These are phyloP conservation scores for Clavulina sp. DNA, from an alignment of 768 basidiomycete genomes.

Conservation along the genomic window DNA sequence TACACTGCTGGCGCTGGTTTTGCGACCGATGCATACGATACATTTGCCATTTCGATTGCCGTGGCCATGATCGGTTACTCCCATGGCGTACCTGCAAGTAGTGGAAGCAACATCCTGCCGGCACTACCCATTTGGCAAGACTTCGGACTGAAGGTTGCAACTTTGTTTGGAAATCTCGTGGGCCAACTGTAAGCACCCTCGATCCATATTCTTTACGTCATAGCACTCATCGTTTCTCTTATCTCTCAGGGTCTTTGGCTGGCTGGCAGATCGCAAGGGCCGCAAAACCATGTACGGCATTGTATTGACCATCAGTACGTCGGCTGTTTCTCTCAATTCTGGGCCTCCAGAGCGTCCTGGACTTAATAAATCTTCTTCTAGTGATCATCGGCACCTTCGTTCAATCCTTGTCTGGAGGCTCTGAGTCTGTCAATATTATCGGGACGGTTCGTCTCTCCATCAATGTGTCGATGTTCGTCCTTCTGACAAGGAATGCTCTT, in stretches of 20 bases:
- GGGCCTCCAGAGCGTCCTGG: neutral
- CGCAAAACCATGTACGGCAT: no score
- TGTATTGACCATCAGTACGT: neutral
- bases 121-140: slow-evolving; percentile 45
- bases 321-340: neutral
- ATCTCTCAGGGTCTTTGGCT: no score
- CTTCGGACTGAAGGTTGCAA: slow-evolving; percentile 61
- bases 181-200: slow-evolving; percentile 34
- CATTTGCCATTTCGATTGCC: slow-evolving; percentile 81
- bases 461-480: no score
- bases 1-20: slow-evolving; percentile 63
- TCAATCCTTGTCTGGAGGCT: slow-evolving; percentile 56
- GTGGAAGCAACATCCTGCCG: no score
- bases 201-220: neutral
- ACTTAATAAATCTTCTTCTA: neutral
- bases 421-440: slow-evolving; percentile 49
- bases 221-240: neutral
- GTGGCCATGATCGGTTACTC: slow-evolving; percentile 41
- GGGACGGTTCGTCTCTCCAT: no score
- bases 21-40: slow-evolving; percentile 62
- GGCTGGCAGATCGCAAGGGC: neutral
- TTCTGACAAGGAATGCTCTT: no score
- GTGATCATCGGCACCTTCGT: slow-evolving; percentile 62
- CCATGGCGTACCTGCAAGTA: slow-evolving; percentile 19
- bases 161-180: slow-evolving; percentile 57